Evolutionary conservation across 495 filamentous ascomycete genomes (phyloP), one percentile per base, ranked within the genome.

Genomic region (Penicillium mononematosum): DNA sequence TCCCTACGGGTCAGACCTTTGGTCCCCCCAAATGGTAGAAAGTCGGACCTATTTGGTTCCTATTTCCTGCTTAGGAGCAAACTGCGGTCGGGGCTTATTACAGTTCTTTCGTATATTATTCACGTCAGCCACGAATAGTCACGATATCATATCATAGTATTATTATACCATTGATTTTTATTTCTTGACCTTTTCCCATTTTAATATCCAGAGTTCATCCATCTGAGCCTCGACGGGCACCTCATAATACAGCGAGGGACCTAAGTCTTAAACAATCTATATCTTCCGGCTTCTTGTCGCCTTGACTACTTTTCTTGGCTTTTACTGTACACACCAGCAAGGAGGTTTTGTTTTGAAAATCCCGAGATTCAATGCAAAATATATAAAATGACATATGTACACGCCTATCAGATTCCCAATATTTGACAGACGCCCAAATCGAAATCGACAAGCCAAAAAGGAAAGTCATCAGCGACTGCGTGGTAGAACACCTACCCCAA

Each of bases 1-100:
- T 73, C 29, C 58, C 67, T 3, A 50, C 68, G 8, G 86, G 84
- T 5, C 58, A 81, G 66, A 84, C 70, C 19, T 89, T 89, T 62
- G 87, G 86, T 25, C 87, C 87, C 11, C 48, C 64, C 11, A 61
- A 55, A 8, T 83, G 81, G 77, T 80, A 61, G 11, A 24, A 20
- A 6, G 2, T 27, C 8, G n/a, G 16, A 12, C 6, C 7, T 8
- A 0, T 39, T 39, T 12, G 9, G 7, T n/a, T 39, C 34, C 38
- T 24, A 5, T 22, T 25, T 38, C 6, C 20, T 10, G 2, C 3
- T 25, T 5, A 14, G 4, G 36, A 19, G 16, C 4, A 4, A n/a
- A 20, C 17, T 32, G 4, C 5, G n/a, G 29, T 34, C 17, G 20
- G 27, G 24, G 27, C 19, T 7, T 22, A 29, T 16, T 31, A 11